Evolutionary conservation across 768 basidiomycete species (phyloP), one percentile per base, ranked within the genome.

Genomic region (Butyriboletus loyo): DNA sequence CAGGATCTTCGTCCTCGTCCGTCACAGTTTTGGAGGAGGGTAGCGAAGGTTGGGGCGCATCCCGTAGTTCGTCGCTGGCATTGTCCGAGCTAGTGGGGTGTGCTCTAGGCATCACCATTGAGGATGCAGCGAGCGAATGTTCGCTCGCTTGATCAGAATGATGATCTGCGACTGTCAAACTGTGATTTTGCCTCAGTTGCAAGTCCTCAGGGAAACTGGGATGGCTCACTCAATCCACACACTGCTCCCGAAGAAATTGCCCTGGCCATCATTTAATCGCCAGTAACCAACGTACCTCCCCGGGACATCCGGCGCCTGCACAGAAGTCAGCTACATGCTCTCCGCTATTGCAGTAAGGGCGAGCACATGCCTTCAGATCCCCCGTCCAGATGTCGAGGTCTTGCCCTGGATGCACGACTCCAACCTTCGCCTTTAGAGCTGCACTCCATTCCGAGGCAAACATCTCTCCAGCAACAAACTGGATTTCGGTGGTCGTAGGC

Each of bases 221-320:
- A 52, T 3, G 14, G 74, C 86, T 67, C 53, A 89, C 89, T 90
- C 87, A 24, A 88, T 81, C 88, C 89, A 91, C 19, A 92, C 75
- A 52, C 79, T 85, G 31, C 48, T 85, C 73, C 24, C 90, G 60
- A 93, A 93, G 40, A 81, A 64, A 37, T 75, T 75, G 2, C 80
- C 82, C 17, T 74, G 60, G 6, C 76, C 79, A 59, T 88, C 83
- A 53, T 71, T 80, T 52, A 93, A 66, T 38, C 84, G 76, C 88
- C 89, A 93, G 60, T 88, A 90, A 46, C 86, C 80, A 50, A 85
- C 79, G 69, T 90, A 91, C 48, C 80, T 77, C 11, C 89, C 89
- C 3, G 87, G 77, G 13, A 65, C 59, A 40, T 90, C 89, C 11
- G 92, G 92, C 14, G 89, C 90, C 82, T 85, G 42, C 24, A 24